phyloP scores from a whole-genome alignment of 768 basidiomycete genomes.

The Psilocybe azurescens region DNA sequence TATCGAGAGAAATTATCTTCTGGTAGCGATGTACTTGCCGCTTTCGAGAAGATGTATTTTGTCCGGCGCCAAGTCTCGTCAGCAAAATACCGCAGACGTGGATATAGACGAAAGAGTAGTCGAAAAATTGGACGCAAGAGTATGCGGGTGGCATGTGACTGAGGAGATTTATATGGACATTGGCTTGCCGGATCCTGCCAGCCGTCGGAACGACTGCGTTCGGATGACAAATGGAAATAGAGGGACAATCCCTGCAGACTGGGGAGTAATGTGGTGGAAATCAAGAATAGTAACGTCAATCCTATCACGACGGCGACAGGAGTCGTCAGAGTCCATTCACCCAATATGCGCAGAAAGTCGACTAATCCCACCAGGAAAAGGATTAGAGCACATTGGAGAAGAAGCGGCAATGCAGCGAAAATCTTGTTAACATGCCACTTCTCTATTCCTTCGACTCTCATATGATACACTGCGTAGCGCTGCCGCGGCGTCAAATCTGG shows the following conservation, averaged over 20 bases:
- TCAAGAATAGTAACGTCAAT: slow-evolving; percentile 17
- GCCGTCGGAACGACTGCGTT: neutral
- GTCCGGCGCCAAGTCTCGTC: neutral
- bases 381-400: slow-evolving; percentile 29
- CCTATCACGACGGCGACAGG: slow-evolving; percentile 22
- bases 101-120: neutral
- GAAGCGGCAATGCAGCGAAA: slow-evolving; percentile 27
- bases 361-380: slow-evolving; percentile 27
- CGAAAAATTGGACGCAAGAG: neutral
- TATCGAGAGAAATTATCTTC: neutral
- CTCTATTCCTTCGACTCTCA: slow-evolving; percentile 28
- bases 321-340: slow-evolving; percentile 15
- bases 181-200: neutral
- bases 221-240: neutral
- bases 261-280: slow-evolving; percentile 26
- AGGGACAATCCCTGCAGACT: slow-evolving; percentile 18
- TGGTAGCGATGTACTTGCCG: neutral
- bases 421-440: slow-evolving; percentile 29
- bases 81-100: neutral
- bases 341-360: slow-evolving; percentile 1
- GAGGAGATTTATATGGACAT: slow-evolving; percentile 20
- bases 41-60: neutral
- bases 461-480: slow-evolving; percentile 25
- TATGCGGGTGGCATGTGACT: slow-evolving; percentile 3
- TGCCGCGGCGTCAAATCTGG: slow-evolving; percentile 18